Evolutionary conservation across 176 grass and related monocot species (phyloP).

Genomic region (Otatea glauca): DNA sequence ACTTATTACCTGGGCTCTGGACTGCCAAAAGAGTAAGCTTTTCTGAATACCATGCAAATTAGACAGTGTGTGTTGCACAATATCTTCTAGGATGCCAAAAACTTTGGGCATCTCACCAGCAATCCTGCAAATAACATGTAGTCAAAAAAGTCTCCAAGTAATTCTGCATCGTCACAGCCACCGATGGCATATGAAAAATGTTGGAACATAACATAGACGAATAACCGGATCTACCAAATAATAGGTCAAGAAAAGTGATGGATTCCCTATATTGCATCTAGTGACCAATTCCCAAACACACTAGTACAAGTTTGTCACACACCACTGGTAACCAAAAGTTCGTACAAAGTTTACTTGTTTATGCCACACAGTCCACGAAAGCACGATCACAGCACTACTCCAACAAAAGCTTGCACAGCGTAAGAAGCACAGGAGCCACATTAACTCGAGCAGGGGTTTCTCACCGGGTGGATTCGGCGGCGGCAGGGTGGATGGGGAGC

Average conservation of each 20-base stretch:
- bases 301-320: background rate
- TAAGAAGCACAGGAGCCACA: background rate
- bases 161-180: background rate
- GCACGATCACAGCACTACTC: slow-evolving; percentile 14
- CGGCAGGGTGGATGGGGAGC: slow-evolving; percentile 38
- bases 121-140: slow-evolving; percentile 53
- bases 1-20: slow-evolving; percentile 67
- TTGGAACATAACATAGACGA: background rate
- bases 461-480: slow-evolving; percentile 48
- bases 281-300: background rate
- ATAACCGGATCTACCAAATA: slow-evolving; percentile 16
- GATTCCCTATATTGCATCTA: background rate
- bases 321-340: background rate
- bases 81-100: slow-evolving; percentile 73
- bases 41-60: slow-evolving; percentile 81
- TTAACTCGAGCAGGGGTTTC: slow-evolving; percentile 6
- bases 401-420: background rate
- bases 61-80: slow-evolving; percentile 63
- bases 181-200: background rate
- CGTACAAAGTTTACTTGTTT: background rate
- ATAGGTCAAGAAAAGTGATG: slow-evolving; percentile 1
- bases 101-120: slow-evolving; percentile 57
- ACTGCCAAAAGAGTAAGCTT: slow-evolving; percentile 88
- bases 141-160: background rate
- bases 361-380: background rate